Evolutionary conservation across 2,329 filamentous ascomycete species (phyloP).

Genomic region (Myriosclerotinia curreyana): DNA sequence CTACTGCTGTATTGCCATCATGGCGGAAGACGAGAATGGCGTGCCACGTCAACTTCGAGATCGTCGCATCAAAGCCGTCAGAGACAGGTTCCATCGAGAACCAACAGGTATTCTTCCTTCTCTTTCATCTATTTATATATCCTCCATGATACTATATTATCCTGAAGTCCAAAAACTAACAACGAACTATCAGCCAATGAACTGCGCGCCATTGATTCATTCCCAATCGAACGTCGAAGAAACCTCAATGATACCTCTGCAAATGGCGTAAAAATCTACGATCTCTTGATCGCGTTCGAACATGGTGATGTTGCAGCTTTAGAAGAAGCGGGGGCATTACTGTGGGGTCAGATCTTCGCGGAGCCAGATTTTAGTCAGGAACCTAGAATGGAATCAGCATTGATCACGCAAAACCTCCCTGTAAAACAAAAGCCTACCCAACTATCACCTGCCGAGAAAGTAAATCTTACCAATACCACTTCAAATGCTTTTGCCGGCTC

Average conservation of each 20-base stretch:
- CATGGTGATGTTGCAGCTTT: constrained; percentile 17
- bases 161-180: neutral
- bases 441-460: neutral
- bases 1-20: neutral
- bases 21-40: neutral
- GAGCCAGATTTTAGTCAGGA: neutral
- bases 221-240: constrained; percentile 3
- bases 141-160: neutral
- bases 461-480: neutral
- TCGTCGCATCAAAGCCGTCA: constrained; percentile 10
- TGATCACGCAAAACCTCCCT: neutral
- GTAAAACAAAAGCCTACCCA: neutral
- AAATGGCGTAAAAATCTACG: constrained; percentile 18
- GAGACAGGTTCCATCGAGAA: neutral
- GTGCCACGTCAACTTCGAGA: constrained; percentile 5
- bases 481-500: constrained; percentile 3
- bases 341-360: constrained; percentile 20
- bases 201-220: constrained; percentile 9
- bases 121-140: neutral
- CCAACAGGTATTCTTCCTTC: constrained; percentile 1
- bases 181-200: neutral
- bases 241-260: constrained; percentile 20
- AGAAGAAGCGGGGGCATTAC: constrained; percentile 24
- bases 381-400: neutral
- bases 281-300: constrained; percentile 21